Percentiles rank a stretch among this genome's conserved stretches.
Conservation (phyloP, 352 stramenopile species). For the Globisporangium cystogenes region DNA sequence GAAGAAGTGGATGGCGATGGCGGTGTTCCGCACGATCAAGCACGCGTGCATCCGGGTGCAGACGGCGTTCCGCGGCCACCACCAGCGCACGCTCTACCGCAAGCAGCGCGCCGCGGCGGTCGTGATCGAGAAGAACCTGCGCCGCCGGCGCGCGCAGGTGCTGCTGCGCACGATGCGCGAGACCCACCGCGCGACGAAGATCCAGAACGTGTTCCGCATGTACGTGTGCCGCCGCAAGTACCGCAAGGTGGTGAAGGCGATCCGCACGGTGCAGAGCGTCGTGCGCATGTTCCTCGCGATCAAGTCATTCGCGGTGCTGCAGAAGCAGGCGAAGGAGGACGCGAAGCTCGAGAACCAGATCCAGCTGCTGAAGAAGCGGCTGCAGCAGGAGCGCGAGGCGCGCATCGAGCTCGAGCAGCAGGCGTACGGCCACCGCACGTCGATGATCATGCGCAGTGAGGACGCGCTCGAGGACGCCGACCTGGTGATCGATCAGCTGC, state of each 20-base stretch:
- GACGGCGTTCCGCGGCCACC: slow-evolving; percentile 45
- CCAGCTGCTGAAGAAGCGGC: slow-evolving; percentile 85
- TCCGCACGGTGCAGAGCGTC: slow-evolving; percentile 73
- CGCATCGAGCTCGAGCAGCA: slow-evolving; percentile 79
- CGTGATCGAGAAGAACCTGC: slow-evolving; percentile 59
- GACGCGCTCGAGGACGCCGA: slow-evolving; percentile 77
- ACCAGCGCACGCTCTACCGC: slow-evolving; percentile 42
- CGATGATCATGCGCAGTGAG: slow-evolving; percentile 75
- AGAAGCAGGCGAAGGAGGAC: slow-evolving; percentile 90
- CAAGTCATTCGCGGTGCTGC: slow-evolving; percentile 63
- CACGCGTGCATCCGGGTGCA: slow-evolving; percentile 52
- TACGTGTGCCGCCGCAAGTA: slow-evolving; percentile 60
- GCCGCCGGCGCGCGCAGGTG: slow-evolving; percentile 53
- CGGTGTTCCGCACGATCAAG: slow-evolving; percentile 54
- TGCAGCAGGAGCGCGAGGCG: slow-evolving; percentile 88
- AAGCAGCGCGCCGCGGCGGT: slow-evolving; percentile 55
- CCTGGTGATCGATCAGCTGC: slow-evolving; percentile 80
- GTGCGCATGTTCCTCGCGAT: slow-evolving; percentile 80
- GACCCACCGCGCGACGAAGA: slow-evolving; percentile 68
- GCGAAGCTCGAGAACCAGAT: slow-evolving; percentile 97
- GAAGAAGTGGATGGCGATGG: slow-evolving; percentile 76
- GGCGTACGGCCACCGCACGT: slow-evolving; percentile 55
- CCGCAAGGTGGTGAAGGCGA: slow-evolving; percentile 56
- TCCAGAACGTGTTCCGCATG: slow-evolving; percentile 86
- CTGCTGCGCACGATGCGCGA: slow-evolving; percentile 54